Evolutionary conservation across 179 eudicot genomes (phyloP), one percentile per base, ranked within the genome.

Genomic region (Amaranthus tricolor): DNA sequence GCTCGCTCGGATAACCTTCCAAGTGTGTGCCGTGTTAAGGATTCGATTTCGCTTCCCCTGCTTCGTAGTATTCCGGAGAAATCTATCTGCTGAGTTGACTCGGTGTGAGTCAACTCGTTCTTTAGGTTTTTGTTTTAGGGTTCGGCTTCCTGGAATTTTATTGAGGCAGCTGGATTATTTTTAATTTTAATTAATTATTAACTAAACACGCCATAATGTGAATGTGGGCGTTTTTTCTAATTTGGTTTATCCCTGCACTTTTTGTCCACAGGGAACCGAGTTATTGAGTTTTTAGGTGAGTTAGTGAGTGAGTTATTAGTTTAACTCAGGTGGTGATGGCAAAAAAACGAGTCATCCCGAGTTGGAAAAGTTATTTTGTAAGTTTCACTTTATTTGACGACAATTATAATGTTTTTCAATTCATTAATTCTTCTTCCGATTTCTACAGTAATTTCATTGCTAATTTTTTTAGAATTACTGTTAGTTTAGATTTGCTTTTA

Each of bases 21-120:
- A 49, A 70, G 73, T 74, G 76, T 51, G 0, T 81, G 81, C 72
- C 84, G 84, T 3, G 59, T 71, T 9, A 54, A 52, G 10, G 84
- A 77, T 55, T 57, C 68, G 0, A 21, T 58, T 14, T 62, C 72
- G 5, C 17, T 59, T 13, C 81, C 78, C 7, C 58, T 81, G 15
- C 72, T 77, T 9, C 77, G 71, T 19, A 40, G 62, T 13, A 20
- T 76, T 8, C 66, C 83, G 16, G 77, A 72, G 43, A 68, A 77
- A 15, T 62, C 80, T 1, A 40, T 76, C 55, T 80, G 71, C 44
- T 72, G 76, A 63, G 44, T 14, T 17, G 5, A 73, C 81, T 78
- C 81, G 68, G 16, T 13, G 7, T n/a, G 58, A 55, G 58, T 15
- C 5, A 11, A 62, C 67, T 24, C 47, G 67, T 19, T 62, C 4